phyloP scores from a whole-genome alignment of 495 filamentous ascomycete genomes.

The Penicillium tannophilum region DNA sequence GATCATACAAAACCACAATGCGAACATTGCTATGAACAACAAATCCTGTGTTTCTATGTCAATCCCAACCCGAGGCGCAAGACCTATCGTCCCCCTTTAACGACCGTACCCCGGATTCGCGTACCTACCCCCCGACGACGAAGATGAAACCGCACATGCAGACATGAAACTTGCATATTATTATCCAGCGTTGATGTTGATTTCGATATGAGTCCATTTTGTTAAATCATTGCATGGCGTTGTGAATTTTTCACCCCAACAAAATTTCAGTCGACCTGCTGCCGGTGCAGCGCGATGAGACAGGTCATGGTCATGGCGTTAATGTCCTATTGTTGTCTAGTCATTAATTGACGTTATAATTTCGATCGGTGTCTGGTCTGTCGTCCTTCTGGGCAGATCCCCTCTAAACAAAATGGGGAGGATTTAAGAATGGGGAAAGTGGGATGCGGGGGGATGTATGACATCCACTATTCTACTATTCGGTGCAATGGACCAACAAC shows the following conservation, averaged over 20 bases:
- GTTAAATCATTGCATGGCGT: background rate
- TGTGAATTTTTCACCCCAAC: background rate
- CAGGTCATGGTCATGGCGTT: background rate
- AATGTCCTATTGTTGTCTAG: background rate
- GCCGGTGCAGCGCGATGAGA: no score
- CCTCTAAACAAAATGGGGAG: background rate
- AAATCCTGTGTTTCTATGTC: constrained; percentile 45
- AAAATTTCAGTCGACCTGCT: background rate
- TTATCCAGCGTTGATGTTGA: background rate
- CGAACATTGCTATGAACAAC: constrained; percentile 39
- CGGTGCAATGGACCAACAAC: constrained; percentile 15
- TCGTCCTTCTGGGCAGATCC: no score
- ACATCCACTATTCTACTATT: constrained; percentile 9
- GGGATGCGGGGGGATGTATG: background rate
- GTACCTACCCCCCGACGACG: constrained; percentile 2
- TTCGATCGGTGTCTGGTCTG: background rate
- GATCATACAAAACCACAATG: constrained; percentile 39
- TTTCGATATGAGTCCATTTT: background rate
- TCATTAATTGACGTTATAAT: background rate
- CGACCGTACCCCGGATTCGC: background rate
- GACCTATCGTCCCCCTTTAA: background rate
- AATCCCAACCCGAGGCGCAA: background rate
- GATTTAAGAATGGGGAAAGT: background rate
- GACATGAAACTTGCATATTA: background rate
- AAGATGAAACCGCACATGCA: no score